Evolutionary conservation across 2,329 filamentous ascomycete genomes (phyloP), one percentile per base, ranked within the genome.

Genomic region (Penicillium concentricum): DNA sequence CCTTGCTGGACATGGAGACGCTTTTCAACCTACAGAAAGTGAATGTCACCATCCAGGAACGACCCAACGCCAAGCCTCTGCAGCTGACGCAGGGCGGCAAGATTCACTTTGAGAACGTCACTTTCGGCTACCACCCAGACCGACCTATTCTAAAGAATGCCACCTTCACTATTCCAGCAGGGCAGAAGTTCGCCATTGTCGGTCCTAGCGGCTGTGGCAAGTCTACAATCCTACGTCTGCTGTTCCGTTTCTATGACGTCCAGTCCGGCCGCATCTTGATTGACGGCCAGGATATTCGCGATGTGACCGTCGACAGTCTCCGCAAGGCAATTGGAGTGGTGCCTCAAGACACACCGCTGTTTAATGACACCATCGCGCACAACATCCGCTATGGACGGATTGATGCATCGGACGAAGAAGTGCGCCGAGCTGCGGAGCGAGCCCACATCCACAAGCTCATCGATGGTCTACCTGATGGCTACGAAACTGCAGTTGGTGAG

Each of bases 1-100:
- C 91, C 22, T 81, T 99, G 43, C 81, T 99, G 34, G 95, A 99
- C 72, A 99, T 99, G 94, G 94, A 97, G 76, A 97, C 94, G 0
- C 83, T 99, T 6, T 99, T 99, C 81, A 96, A 91, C 73, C 82
- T 99, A 32, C 94, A 99, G 75, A 97, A 96, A 73, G 93, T 97
- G 70, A 96, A 97, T 65, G 87, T 97, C 13, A 86, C 84, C 37
- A 89, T 99, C 70, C 87, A 85, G 66, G 92, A 99, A 67, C 82
- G 84, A 52, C 84, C 88, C 2, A 79, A 89, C 67, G 91, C 93
- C 0, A 86, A 87, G 68, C 82, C 89, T 0, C 81, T 99, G 1
- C 76, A 83, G 9, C 81, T 99, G 15, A 81, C 82, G 42, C 85
- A 83, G 61, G 92, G 92, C 16, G 94, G 94, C 48, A 88, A 96